phyloP scores from a whole-genome alignment of 129 eudicot genomes.

The sunflower (Helianthus annuus) region HanXRQr2.0-SUNRISE NC_035438.2:9669289-9669788 shows the following conservation, averaged over 20 bases:
- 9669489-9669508: conserved; percentile 1
- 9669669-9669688: conserved; percentile 45
- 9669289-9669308: not conserved
- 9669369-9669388: not conserved
- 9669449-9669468: conserved; percentile 14
- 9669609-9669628: conserved; percentile 20
- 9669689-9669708: conserved; percentile 62
- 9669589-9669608: conserved; percentile 55
- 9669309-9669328: not conserved
- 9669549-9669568: conserved; percentile 34
- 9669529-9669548: conserved; percentile 37
- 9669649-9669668: conserved; percentile 78
- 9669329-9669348: conserved; percentile 4
- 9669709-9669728: conserved; percentile 65
- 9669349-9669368: not conserved
- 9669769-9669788: conserved; percentile 61
- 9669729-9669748: conserved; percentile 84
- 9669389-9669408: conserved; percentile 11
- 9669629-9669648: conserved; percentile 63
- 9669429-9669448: conserved; percentile 15
- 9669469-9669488: not conserved
- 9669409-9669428: not conserved
- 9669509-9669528: conserved; percentile 13
- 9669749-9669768: conserved; percentile 57
- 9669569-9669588: conserved; percentile 59